Evolutionary conservation across 208 protist species (phyloP).

Genomic region (Porcisia hertigi): DNA sequence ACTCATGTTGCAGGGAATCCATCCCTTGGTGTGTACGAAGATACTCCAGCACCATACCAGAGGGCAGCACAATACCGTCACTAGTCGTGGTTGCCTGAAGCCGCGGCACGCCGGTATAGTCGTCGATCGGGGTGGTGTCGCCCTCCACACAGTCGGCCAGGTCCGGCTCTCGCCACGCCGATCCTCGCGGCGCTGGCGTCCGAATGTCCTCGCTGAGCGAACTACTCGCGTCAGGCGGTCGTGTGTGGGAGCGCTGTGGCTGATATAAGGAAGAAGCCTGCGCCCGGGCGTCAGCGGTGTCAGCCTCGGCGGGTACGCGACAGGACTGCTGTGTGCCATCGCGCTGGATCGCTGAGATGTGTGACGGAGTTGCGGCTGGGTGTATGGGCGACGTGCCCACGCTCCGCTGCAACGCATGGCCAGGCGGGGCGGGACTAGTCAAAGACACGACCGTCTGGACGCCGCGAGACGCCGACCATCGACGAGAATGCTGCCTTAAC

Average conservation of each 20-base stretch:
- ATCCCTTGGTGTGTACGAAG: constrained; percentile 77
- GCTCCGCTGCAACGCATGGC: constrained; percentile 22
- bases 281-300: background rate
- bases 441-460: constrained; percentile 47
- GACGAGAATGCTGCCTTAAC: background rate
- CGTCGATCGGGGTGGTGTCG: constrained; percentile 71
- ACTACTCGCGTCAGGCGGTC: constrained; percentile 20
- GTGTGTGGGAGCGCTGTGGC: constrained; percentile 32
- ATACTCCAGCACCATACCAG: constrained; percentile 84
- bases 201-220: background rate
- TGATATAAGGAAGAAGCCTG: constrained; percentile 16
- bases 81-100: constrained; percentile 50
- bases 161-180: constrained; percentile 72
- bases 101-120: constrained; percentile 41
- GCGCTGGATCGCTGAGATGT: background rate
- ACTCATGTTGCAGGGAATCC: constrained; percentile 78
- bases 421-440: background rate
- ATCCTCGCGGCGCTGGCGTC: constrained; percentile 28
- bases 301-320: background rate
- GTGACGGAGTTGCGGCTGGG: constrained; percentile 1
- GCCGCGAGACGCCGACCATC: constrained; percentile 46
- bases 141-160: constrained; percentile 43
- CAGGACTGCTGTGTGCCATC: background rate
- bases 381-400: constrained; percentile 63
- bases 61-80: constrained; percentile 67